Evolutionary conservation across 345 rosid genomes (phyloP).

Genomic region (Ceriops tagal): DNA sequence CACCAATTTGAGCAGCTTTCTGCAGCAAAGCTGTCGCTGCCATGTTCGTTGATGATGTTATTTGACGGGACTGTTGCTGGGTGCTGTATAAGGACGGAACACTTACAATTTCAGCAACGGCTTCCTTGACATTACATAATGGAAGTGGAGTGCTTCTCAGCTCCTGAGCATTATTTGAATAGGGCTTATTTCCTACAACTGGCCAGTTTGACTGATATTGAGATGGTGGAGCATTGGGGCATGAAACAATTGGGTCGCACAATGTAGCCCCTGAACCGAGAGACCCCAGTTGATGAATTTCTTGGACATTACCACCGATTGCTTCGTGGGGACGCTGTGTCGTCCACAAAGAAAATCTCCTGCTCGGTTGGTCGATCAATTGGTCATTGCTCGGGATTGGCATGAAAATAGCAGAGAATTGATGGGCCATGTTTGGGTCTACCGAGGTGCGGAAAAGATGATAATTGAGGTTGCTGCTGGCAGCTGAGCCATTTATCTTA

Average conservation of each 20-base stretch:
- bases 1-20: constrained; percentile 88
- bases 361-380: constrained; percentile 31
- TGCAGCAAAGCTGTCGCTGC: constrained; percentile 94
- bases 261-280: constrained; percentile 25
- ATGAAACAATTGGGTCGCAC: constrained; percentile 27
- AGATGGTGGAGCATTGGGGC: constrained; percentile 28
- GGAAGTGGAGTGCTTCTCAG: constrained; percentile 36
- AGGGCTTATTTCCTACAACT: constrained; percentile 40
- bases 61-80: constrained; percentile 36
- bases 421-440: constrained; percentile 40
- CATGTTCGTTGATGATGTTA: constrained; percentile 46
- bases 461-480: constrained; percentile 26
- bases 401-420: constrained; percentile 51
- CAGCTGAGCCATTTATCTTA: constrained; percentile 32
- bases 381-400: constrained; percentile 40
- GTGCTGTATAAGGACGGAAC: constrained; percentile 76
- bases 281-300: constrained; percentile 36
- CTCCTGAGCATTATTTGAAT: constrained; percentile 24
- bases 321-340: constrained; percentile 28
- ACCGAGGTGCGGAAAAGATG: constrained; percentile 51
- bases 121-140: constrained; percentile 29
- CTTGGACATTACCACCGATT: constrained; percentile 33
- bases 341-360: constrained; percentile 46
- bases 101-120: constrained; percentile 39
- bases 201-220: constrained; percentile 44